Evolutionary conservation across 2,329 filamentous ascomycete genomes (phyloP).

Genomic region (Penicillium griseofulvum): DNA sequence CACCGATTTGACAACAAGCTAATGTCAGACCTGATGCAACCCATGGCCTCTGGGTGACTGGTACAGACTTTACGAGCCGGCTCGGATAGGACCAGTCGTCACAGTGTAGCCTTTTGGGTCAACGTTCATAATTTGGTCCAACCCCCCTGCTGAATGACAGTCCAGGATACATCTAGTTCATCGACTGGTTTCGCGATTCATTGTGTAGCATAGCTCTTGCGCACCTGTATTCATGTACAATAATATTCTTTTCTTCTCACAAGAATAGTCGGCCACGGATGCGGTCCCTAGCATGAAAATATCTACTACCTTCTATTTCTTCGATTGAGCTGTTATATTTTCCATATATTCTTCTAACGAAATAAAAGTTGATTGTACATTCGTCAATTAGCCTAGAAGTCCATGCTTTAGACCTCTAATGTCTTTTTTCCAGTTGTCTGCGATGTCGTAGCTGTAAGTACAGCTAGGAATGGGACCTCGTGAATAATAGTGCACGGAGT

Average conservation of each 20-base stretch:
- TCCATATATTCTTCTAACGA: too few relatives aligned
- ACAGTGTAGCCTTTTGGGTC: not conserved
- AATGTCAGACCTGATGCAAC: not conserved
- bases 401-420: too few relatives aligned
- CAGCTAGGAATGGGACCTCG: not conserved
- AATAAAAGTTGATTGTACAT: too few relatives aligned
- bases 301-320: too few relatives aligned
- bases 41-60: not conserved
- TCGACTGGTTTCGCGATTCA: constrained; percentile 3
- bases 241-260: not conserved
- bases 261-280: not conserved
- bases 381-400: too few relatives aligned
- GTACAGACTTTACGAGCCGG: not conserved
- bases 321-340: too few relatives aligned
- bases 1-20: not conserved
- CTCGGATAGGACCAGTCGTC: not conserved
- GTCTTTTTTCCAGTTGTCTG: too few relatives aligned
- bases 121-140: not conserved
- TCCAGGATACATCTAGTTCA: not conserved
- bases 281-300: not conserved
- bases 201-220: not conserved
- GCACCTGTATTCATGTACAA: not conserved
- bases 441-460: too few relatives aligned
- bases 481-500: not conserved
- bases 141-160: not conserved